Conservation (phyloP, 805 yeast species). For the Debaryomyces hansenii region DNA sequence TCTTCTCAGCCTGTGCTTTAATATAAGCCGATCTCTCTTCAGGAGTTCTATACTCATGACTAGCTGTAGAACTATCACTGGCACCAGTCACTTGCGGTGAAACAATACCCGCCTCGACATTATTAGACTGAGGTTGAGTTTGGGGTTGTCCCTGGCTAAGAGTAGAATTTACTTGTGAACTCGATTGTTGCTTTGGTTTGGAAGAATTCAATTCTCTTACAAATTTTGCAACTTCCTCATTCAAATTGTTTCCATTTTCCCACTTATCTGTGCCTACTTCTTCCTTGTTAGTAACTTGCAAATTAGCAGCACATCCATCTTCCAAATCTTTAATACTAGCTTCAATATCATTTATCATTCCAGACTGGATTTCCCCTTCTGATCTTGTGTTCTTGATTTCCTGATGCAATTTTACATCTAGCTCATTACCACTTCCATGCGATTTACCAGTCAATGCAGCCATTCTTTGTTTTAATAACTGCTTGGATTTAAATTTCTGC, state of each 20-base stretch:
- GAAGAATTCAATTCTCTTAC: slow-evolving; percentile 50
- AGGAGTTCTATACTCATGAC: slow-evolving; percentile 40
- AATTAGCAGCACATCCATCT: slow-evolving; percentile 43
- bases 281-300: slow-evolving; percentile 42
- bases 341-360: slow-evolving; percentile 70
- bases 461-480: slow-evolving; percentile 80
- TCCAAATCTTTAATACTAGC: slow-evolving; percentile 65
- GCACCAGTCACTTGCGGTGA: neutral
- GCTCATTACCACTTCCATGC: slow-evolving; percentile 43
- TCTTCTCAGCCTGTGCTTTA: slow-evolving; percentile 70
- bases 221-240: slow-evolving; percentile 59
- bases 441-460: slow-evolving; percentile 84
- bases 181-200: slow-evolving; percentile 13
- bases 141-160: neutral
- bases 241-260: slow-evolving; percentile 80
- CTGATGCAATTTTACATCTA: slow-evolving; percentile 53
- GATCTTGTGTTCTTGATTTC: slow-evolving; percentile 51
- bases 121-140: neutral
- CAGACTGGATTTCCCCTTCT: slow-evolving; percentile 57
- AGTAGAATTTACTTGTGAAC: neutral
- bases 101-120: neutral
- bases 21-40: slow-evolving; percentile 77
- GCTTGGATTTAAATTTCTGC: slow-evolving; percentile 76
- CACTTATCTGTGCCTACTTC: slow-evolving; percentile 64
- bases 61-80: neutral